Evolutionary conservation across 1,139 yeast genomes (phyloP).

Genomic region (Pichia sp.): DNA sequence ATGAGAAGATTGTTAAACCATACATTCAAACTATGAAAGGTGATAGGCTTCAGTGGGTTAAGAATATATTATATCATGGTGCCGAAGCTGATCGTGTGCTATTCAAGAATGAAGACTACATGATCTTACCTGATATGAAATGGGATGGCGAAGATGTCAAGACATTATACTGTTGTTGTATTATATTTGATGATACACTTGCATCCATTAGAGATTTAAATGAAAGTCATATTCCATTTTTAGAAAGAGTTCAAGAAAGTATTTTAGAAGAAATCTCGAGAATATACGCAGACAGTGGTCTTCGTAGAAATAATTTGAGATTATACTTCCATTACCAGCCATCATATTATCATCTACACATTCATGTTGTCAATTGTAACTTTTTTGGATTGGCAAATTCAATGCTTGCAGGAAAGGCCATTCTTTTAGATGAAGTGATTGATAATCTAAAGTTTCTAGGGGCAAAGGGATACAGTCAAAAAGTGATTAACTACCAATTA

Average conservation of each 20-base stretch:
- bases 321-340: slow-evolving; percentile 90
- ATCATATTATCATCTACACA: slow-evolving; percentile 89
- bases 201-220: slow-evolving; percentile 70
- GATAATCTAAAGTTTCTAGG: slow-evolving; percentile 56
- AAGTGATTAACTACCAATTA: slow-evolving; percentile 47
- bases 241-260: slow-evolving; percentile 39
- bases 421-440: slow-evolving; percentile 73
- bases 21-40: slow-evolving; percentile 75
- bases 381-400: slow-evolving; percentile 74
- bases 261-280: slow-evolving; percentile 44
- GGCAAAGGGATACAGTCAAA: slow-evolving; percentile 38
- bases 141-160: slow-evolving; percentile 80
- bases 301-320: slow-evolving; percentile 49
- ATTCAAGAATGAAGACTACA: slow-evolving; percentile 55
- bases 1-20: slow-evolving; percentile 56
- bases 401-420: slow-evolving; percentile 71
- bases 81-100: slow-evolving; percentile 79
- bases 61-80: slow-evolving; percentile 73
- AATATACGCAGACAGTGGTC: slow-evolving; percentile 32
- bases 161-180: slow-evolving; percentile 69
- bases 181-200: slow-evolving; percentile 68
- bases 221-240: slow-evolving; percentile 47
- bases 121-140: slow-evolving; percentile 75
- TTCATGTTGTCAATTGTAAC: slow-evolving; percentile 75
- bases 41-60: slow-evolving; percentile 80